phyloP scores from a whole-genome alignment of 164 flowering plant species.

The Buxus sempervirens region DNA sequence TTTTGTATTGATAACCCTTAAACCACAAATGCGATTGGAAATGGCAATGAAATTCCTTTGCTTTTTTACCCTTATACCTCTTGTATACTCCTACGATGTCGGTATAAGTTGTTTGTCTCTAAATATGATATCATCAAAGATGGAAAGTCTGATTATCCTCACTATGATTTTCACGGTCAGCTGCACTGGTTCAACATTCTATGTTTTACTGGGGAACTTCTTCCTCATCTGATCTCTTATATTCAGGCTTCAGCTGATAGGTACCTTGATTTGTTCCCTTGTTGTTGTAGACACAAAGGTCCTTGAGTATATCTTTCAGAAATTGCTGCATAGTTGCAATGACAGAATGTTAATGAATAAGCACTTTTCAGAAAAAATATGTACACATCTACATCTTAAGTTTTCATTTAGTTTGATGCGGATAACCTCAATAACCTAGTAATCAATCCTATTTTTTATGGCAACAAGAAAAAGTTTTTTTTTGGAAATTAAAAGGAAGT shows the following conservation, averaged over 20 bases:
- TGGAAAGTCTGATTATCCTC: too few relatives aligned
- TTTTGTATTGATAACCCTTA: too few relatives aligned
- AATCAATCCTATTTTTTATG: too few relatives aligned
- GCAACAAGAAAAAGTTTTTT: too few relatives aligned
- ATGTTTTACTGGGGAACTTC: slow-evolving; percentile 11
- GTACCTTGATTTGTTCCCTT: slow-evolving; percentile 85
- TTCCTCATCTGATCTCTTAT: slow-evolving; percentile 50
- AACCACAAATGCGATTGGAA: too few relatives aligned
- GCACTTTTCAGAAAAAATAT: background rate
- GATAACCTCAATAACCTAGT: background rate
- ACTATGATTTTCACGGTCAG: too few relatives aligned
- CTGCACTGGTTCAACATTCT: background rate
- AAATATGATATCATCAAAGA: too few relatives aligned
- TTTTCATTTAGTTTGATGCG: background rate
- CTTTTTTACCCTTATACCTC: too few relatives aligned
- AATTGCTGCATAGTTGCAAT: slow-evolving; percentile 60
- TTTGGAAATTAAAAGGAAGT: too few relatives aligned
- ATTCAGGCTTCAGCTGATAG: slow-evolving; percentile 86
- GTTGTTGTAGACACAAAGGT: slow-evolving; percentile 83
- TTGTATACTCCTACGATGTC: too few relatives aligned
- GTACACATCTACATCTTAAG: background rate
- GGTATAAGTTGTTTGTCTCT: too few relatives aligned
- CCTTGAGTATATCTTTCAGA: slow-evolving; percentile 75
- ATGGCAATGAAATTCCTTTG: too few relatives aligned
- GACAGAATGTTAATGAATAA: background rate